Conservation (phyloP, 306 rosid genomes). For the Fragaria nilgerrensis region DNA sequence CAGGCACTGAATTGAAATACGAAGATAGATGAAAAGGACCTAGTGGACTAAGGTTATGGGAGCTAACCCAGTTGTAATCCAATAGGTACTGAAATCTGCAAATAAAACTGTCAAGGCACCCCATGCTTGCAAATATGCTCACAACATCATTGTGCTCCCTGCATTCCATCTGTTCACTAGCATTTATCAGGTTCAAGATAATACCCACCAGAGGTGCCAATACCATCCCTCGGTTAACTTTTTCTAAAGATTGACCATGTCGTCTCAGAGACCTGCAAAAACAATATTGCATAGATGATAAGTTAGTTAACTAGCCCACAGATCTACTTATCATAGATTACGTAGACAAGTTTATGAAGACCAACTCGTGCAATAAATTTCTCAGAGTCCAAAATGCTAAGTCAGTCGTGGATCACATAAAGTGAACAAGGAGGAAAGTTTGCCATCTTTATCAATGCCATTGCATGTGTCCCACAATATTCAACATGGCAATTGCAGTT, state of each 20-base stretch:
- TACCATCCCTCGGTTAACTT: slow-evolving; percentile 87
- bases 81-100: slow-evolving; percentile 80
- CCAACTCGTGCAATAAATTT: not conserved
- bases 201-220: slow-evolving; percentile 91
- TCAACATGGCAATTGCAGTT: not conserved
- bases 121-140: slow-evolving; percentile 88
- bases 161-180: slow-evolving; percentile 50
- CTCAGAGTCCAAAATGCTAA: not conserved
- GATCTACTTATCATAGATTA: not conserved
- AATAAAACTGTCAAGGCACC: slow-evolving; percentile 71
- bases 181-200: slow-evolving; percentile 79
- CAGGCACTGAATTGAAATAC: no score
- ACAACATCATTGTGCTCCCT: slow-evolving; percentile 67
- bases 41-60: not conserved
- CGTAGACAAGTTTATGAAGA: not conserved
- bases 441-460: not conserved
- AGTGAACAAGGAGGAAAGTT: not conserved
- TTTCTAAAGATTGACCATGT: slow-evolving; percentile 71
- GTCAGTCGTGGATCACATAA: not conserved
- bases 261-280: slow-evolving; percentile 74
- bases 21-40: no score
- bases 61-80: slow-evolving; percentile 91
- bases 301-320: not conserved
- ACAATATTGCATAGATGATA: not conserved
- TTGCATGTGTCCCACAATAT: not conserved